Evolutionary conservation across 352 stramenopile species (phyloP).

Genomic region (Thalassiosira gravida): DNA sequence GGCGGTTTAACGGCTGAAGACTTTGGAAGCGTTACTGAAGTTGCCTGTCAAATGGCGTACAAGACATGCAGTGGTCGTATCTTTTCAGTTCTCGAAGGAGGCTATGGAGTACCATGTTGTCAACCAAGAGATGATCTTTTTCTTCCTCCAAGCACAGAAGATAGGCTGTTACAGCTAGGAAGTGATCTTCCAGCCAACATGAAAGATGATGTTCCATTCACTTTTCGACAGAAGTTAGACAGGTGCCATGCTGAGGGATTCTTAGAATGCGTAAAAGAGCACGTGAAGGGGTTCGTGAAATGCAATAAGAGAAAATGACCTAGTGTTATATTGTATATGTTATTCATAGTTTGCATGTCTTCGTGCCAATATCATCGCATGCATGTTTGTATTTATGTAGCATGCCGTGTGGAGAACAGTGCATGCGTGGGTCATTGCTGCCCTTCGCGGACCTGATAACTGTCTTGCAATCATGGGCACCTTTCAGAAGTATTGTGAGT

Average conservation of each 20-base stretch:
- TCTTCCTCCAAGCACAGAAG: constrained; percentile 44
- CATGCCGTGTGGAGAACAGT: too few species aligned
- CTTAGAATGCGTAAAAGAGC: constrained; percentile 78
- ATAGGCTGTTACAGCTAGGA: constrained; percentile 72
- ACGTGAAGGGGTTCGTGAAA: constrained; percentile 68
- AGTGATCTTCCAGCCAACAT: constrained; percentile 76
- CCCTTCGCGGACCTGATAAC: too few species aligned
- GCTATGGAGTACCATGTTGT: constrained; percentile 87
- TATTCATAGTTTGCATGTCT: too few species aligned
- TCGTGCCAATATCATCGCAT: too few species aligned
- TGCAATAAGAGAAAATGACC: constrained; percentile 61
- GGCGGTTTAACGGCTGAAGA: constrained; percentile 80
- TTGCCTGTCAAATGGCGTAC: constrained; percentile 80
- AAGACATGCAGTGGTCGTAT: constrained; percentile 84
- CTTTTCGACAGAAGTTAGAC: constrained; percentile 70
- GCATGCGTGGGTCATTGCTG: too few species aligned
- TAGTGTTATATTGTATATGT: too few species aligned
- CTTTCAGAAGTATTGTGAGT: too few species aligned
- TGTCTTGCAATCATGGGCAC: too few species aligned
- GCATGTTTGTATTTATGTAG: too few species aligned
- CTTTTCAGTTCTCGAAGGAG: constrained; percentile 88
- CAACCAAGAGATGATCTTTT: constrained; percentile 65
- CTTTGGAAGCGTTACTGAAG: constrained; percentile 83
- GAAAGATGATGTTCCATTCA: constrained; percentile 73
- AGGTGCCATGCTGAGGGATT: constrained; percentile 84